phyloP scores from a whole-genome alignment of 805 yeast genomes.

The Danielia oregonensis region DNA sequence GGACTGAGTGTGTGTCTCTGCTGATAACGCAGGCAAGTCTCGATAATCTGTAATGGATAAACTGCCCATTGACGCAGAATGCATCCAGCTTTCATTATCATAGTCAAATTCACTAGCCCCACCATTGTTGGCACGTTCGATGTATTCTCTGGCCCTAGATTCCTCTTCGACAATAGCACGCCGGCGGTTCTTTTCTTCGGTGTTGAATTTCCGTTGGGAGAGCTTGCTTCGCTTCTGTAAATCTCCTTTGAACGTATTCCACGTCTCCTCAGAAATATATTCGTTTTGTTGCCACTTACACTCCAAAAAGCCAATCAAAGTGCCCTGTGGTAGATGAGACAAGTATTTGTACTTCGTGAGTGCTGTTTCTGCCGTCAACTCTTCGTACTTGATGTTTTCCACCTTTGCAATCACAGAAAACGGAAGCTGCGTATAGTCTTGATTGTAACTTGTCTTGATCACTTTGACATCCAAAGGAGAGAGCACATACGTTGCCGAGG shows the following conservation, averaged over 20 bases:
- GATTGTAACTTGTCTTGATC: conserved; percentile 55
- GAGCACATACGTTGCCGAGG: conserved; percentile 59
- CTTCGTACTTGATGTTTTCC: conserved; percentile 68
- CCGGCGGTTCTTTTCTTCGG: conserved; percentile 59
- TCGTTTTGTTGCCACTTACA: conserved; percentile 65
- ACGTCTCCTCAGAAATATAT: conserved; percentile 28
- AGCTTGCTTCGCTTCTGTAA: conserved; percentile 53
- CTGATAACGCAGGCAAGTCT: conserved; percentile 32
- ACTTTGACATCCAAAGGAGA: conserved; percentile 80
- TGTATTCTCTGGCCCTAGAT: conserved; percentile 54
- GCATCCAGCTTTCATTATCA: conserved; percentile 14
- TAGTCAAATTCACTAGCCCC: conserved; percentile 21
- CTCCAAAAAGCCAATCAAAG: conserved; percentile 79
- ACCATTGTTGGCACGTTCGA: conserved; percentile 52
- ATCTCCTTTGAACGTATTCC: conserved; percentile 50
- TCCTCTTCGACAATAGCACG: conserved; percentile 59
- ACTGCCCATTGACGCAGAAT: conserved; percentile 25
- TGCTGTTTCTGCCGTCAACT: conserved; percentile 56
- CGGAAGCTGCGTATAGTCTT: conserved; percentile 64
- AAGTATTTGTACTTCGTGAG: conserved; percentile 65
- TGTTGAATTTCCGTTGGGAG: conserved; percentile 44
- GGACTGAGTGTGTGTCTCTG: conserved; percentile 3
- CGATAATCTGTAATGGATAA: conserved; percentile 37
- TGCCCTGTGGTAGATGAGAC: conserved; percentile 79
- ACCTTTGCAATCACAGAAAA: conserved; percentile 54